A percentile compares a stretch with the other conserved stretches of the same genome.
These are phyloP conservation scores for Kregervanrija fluxuum DNA, from an alignment of 805 yeast species.

Conservation along the genomic window DNA sequence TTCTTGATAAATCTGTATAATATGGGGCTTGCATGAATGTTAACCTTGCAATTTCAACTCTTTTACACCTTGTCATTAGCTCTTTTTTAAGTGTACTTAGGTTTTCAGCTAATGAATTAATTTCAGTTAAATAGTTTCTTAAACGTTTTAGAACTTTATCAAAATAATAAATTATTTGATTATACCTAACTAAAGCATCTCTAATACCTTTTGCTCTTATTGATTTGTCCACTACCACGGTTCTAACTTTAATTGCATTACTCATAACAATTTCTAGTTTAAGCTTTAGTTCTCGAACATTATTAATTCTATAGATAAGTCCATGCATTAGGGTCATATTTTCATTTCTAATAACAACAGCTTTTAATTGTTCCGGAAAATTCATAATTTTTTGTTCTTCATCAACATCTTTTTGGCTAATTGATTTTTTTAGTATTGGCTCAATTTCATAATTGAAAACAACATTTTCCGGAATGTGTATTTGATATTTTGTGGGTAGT, in stretches of 20 bases:
- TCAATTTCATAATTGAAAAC: not conserved
- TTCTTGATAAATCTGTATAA: too few species aligned
- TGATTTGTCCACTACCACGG: slow-evolving; percentile 3
- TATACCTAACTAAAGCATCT: slow-evolving; percentile 8
- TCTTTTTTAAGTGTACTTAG: too few species aligned
- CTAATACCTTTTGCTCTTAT: not conserved
- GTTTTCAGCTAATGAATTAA: not conserved
- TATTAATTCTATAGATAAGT: slow-evolving; percentile 6
- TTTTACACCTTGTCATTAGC: too few species aligned
- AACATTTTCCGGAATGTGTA: slow-evolving; percentile 2
- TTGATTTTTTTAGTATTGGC: slow-evolving; percentile 5
- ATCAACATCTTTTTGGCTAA: slow-evolving; percentile 3
- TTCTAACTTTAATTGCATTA: not conserved
- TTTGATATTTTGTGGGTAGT: slow-evolving; percentile 12
- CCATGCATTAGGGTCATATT: slow-evolving; percentile 5
- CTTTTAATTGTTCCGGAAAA: slow-evolving; percentile 1
- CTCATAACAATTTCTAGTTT: slow-evolving; percentile 3
- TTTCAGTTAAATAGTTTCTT: not conserved
- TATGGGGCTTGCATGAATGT: too few species aligned
- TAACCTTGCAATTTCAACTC: too few species aligned
- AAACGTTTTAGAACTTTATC: slow-evolving; percentile 2
- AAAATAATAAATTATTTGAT: slow-evolving; percentile 7
- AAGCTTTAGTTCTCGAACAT: slow-evolving; percentile 4
- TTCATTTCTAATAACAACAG: slow-evolving; percentile 3
- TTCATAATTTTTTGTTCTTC: slow-evolving; percentile 1